Percentiles rank a stretch among this genome's conserved stretches.
Evolutionary conservation across 306 rosid species (phyloP).

Genomic region (Biancaea sappan): DNA sequence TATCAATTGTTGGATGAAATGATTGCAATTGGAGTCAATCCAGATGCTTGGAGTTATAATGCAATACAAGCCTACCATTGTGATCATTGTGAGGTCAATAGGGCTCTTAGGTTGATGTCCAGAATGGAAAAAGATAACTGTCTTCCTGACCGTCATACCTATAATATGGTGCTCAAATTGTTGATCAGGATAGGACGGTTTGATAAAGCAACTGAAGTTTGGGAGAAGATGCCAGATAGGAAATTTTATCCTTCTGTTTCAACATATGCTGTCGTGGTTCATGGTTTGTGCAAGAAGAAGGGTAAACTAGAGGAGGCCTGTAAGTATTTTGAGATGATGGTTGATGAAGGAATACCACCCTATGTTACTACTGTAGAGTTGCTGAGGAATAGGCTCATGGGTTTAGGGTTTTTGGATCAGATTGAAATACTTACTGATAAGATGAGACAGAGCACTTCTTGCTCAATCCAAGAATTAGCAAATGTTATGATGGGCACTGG

Average conservation of each 20-base stretch:
- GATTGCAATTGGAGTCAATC: slow-evolving; percentile 62
- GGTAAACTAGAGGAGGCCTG: slow-evolving; percentile 83
- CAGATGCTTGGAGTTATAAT: slow-evolving; percentile 87
- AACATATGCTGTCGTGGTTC: slow-evolving; percentile 82
- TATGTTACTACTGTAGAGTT: slow-evolving; percentile 67
- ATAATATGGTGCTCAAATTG: slow-evolving; percentile 81
- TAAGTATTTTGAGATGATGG: slow-evolving; percentile 81
- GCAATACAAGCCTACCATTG: slow-evolving; percentile 85
- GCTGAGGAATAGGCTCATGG: slow-evolving; percentile 66
- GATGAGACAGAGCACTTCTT: slow-evolving; percentile 74
- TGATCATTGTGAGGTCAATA: slow-evolving; percentile 73
- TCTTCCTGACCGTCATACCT: slow-evolving; percentile 67
- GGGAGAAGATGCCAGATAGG: slow-evolving; percentile 64
- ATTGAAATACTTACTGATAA: slow-evolving; percentile 65
- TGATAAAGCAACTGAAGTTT: slow-evolving; percentile 70
- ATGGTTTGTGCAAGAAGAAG: slow-evolving; percentile 76
- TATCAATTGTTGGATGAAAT: slow-evolving; percentile 83
- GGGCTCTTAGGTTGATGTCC: slow-evolving; percentile 62
- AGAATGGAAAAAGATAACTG: slow-evolving; percentile 71
- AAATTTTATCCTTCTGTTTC: slow-evolving; percentile 79
- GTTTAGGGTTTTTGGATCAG: slow-evolving; percentile 57
- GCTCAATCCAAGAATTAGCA: slow-evolving; percentile 65
- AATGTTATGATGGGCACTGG: slow-evolving; percentile 51
- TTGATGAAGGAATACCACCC: slow-evolving; percentile 92
- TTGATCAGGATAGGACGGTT: slow-evolving; percentile 80